Evolutionary conservation across 75 land plant species (phyloP).

Genomic region (Chamaecyparis obtusa): DNA sequence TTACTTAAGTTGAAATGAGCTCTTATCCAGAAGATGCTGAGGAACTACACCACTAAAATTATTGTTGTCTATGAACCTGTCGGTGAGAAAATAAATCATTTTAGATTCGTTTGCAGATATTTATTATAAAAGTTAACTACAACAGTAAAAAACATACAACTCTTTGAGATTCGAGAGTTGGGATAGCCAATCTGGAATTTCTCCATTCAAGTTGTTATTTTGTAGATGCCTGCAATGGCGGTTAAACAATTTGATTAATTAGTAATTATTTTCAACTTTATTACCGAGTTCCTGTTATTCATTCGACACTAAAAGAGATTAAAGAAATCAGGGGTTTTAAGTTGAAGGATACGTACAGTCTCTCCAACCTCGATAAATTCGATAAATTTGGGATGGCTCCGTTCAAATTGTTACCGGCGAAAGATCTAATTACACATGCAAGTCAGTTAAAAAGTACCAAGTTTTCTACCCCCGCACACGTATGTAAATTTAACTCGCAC

Average conservation of each 20-base stretch:
- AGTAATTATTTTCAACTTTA: no score
- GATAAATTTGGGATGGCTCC: background rate
- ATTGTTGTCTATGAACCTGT: background rate
- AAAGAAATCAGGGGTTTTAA: background rate
- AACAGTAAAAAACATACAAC: background rate
- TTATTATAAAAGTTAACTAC: no score
- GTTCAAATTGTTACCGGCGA: background rate
- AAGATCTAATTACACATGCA: conserved; percentile 9
- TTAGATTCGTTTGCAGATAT: background rate
- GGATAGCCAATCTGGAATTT: background rate
- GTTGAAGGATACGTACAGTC: background rate
- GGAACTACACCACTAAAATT: conserved; percentile 4
- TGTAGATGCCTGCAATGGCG: background rate
- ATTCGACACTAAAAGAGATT: background rate
- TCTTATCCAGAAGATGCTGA: background rate
- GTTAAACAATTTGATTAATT: background rate
- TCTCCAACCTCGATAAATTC: background rate
- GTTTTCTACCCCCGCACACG: background rate
- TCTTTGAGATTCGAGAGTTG: background rate
- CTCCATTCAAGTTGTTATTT: background rate
- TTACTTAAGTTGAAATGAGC: background rate
- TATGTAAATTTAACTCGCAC: no score
- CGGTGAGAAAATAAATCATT: background rate
- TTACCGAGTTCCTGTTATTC: background rate
- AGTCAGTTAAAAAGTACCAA: conserved; percentile 10